A percentile compares a stretch with the other conserved stretches of the same genome.
These are phyloP conservation scores for Pisolithus albus DNA, from an alignment of 768 basidiomycete genomes.

Conservation along the genomic window DNA sequence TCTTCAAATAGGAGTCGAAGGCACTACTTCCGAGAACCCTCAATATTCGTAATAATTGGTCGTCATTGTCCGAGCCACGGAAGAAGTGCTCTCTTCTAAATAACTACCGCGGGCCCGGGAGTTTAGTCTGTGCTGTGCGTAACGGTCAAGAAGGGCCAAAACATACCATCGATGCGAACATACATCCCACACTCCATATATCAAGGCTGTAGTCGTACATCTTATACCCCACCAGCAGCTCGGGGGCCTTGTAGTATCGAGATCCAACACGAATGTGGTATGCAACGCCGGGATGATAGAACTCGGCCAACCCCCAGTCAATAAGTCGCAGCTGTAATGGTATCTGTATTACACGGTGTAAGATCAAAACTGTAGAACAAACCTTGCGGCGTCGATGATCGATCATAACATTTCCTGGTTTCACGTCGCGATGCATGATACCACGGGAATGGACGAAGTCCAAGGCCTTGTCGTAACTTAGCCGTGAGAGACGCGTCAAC, in stretches of 20 bases:
- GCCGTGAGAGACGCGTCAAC: neutral
- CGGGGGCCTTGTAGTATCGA: constrained; percentile 70
- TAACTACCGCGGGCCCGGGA: constrained; percentile 34
- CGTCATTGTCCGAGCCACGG: constrained; percentile 66
- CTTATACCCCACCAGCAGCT: constrained; percentile 65
- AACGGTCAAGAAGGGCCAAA: neutral
- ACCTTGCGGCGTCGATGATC: constrained; percentile 58
- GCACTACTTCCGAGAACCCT: constrained; percentile 63
- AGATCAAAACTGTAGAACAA: constrained; percentile 10
- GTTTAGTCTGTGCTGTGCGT: neutral
- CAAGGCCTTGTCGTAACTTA: constrained; percentile 35
- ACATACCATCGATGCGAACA: constrained; percentile 67
- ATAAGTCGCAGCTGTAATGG: constrained; percentile 45
- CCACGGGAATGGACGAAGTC: constrained; percentile 68
- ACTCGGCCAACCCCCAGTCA: constrained; percentile 75
- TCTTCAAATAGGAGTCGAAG: constrained; percentile 52
- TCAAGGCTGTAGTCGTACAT: constrained; percentile 67
- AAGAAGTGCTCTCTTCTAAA: constrained; percentile 73
- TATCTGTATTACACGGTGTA: neutral
- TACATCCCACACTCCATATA: constrained; percentile 70
- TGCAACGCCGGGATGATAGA: constrained; percentile 63
- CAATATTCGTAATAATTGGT: constrained; percentile 65
- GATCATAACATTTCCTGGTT: constrained; percentile 70
- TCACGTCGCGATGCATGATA: constrained; percentile 66
- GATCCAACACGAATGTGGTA: constrained; percentile 70